phyloP scores from a whole-genome alignment of 768 basidiomycete species.

The Serpula lacrymans region DNA sequence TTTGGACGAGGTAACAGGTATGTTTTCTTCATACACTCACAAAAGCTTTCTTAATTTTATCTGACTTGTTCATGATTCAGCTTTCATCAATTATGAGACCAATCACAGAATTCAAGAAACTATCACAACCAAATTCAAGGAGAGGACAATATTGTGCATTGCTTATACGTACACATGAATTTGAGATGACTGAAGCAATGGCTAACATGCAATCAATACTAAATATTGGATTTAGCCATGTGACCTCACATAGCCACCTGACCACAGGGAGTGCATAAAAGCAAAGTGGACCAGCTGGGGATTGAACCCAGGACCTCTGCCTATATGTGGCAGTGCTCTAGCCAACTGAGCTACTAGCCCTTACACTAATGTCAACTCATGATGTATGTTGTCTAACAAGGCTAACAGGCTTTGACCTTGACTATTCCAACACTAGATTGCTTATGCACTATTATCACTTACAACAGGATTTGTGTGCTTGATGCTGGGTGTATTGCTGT shows the following conservation, averaged over 20 bases:
- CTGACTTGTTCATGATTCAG: slow-evolving; percentile 27
- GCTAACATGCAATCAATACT: neutral
- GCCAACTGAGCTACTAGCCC: too few relatives aligned
- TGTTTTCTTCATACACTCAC: neutral
- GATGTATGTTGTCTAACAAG: too few relatives aligned
- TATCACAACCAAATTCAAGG: slow-evolving; percentile 77
- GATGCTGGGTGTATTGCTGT: slow-evolving; percentile 75
- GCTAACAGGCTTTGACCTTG: too few relatives aligned
- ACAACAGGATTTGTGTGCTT: slow-evolving; percentile 87
- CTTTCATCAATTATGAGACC: slow-evolving; percentile 85
- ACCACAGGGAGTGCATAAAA: too few relatives aligned
- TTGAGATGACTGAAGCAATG: too few relatives aligned
- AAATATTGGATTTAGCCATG: slow-evolving; percentile 4
- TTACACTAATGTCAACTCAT: too few relatives aligned
- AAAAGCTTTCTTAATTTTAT: neutral
- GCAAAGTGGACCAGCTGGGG: too few relatives aligned
- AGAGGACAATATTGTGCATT: slow-evolving; percentile 84
- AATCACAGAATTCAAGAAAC: slow-evolving; percentile 91
- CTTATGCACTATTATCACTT: slow-evolving; percentile 80
- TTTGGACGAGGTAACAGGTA: slow-evolving; percentile 86
- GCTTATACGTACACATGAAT: slow-evolving; percentile 54
- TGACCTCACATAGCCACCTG: too few relatives aligned
- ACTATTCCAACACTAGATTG: slow-evolving; percentile 75
- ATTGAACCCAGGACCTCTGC: too few relatives aligned
- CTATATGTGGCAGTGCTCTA: too few relatives aligned